phyloP scores from a whole-genome alignment of 108 stramenopile genomes.

The Cylindrotheca closterium region DNA sequence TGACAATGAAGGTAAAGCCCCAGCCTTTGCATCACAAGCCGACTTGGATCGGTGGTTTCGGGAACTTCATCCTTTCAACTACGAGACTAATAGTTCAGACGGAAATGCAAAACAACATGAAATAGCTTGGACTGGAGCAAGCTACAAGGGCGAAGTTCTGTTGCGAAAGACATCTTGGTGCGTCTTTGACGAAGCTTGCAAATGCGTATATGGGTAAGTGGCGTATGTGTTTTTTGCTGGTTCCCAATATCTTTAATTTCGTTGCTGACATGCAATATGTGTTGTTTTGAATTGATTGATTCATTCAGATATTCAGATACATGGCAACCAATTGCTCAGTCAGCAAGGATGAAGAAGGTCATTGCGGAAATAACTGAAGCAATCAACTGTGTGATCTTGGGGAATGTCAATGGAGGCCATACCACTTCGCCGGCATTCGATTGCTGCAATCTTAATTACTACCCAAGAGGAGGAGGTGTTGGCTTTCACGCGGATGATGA shows the following conservation, averaged over 20 bases:
- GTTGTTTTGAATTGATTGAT: too few species aligned
- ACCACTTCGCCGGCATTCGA: conserved; percentile 4
- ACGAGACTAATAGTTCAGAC: neutral
- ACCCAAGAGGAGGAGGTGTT: conserved; percentile 38
- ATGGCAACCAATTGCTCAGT: conserved; percentile 21
- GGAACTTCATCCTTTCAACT: conserved; percentile 18
- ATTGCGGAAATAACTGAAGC: conserved; percentile 22
- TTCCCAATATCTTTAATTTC: too few species aligned
- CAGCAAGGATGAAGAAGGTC: conserved; percentile 3
- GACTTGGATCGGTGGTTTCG: conserved; percentile 37
- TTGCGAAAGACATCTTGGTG: conserved; percentile 39
- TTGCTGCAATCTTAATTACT: conserved; percentile 41
- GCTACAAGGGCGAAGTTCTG: conserved; percentile 20
- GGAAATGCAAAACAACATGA: neutral
- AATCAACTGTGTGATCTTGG: neutral
- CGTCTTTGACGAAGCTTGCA: conserved; percentile 20
- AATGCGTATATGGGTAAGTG: conserved; percentile 26
- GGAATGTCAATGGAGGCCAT: neutral
- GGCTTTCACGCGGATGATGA: conserved; percentile 47
- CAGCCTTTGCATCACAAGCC: neutral
- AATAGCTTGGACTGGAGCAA: conserved; percentile 36
- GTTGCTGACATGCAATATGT: too few species aligned
- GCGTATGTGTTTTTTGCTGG: neutral
- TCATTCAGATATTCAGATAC: conserved; percentile 43
- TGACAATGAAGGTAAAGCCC: neutral